Conservation (phyloP, 2,329 filamentous ascomycete species). For the Aspergillus sp. region DNA sequence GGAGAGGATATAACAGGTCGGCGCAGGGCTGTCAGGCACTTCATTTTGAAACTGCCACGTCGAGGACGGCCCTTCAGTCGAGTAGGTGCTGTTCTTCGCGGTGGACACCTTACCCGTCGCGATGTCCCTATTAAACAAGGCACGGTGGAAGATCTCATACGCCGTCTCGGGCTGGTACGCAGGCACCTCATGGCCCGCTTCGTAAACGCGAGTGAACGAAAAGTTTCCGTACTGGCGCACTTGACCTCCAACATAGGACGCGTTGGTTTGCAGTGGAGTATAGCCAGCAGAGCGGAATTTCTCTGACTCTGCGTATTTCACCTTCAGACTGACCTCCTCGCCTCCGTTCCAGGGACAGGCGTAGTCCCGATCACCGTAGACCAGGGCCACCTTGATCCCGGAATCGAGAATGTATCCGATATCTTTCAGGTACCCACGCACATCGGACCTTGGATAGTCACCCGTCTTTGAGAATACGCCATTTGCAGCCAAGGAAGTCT, state of each 20-base stretch:
- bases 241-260: constrained; percentile 40
- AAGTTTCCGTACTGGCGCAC: constrained; percentile 47
- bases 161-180: constrained; percentile 53
- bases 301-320: constrained; percentile 41
- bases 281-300: constrained; percentile 50
- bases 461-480: constrained; percentile 44
- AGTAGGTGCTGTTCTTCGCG: constrained; percentile 29
- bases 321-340: constrained; percentile 46
- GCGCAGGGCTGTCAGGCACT: constrained; percentile 34
- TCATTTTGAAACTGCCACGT: constrained; percentile 44
- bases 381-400: constrained; percentile 53
- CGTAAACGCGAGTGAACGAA: constrained; percentile 45
- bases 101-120: constrained; percentile 49
- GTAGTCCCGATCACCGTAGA: constrained; percentile 58
- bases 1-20: constrained; percentile 43
- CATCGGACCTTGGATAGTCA: constrained; percentile 45
- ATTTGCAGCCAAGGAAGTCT: constrained; percentile 39
- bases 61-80: constrained; percentile 34
- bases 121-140: constrained; percentile 48
- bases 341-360: constrained; percentile 56
- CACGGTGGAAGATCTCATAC: constrained; percentile 51
- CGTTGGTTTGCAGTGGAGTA: constrained; percentile 37
- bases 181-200: constrained; percentile 47
- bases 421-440: constrained; percentile 32
- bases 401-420: constrained; percentile 50